Percentiles rank a stretch among this genome's conserved stretches.
Evolutionary conservation across 257 asterid genomes (phyloP).

Genomic region (Marsdenia floribunda): DNA sequence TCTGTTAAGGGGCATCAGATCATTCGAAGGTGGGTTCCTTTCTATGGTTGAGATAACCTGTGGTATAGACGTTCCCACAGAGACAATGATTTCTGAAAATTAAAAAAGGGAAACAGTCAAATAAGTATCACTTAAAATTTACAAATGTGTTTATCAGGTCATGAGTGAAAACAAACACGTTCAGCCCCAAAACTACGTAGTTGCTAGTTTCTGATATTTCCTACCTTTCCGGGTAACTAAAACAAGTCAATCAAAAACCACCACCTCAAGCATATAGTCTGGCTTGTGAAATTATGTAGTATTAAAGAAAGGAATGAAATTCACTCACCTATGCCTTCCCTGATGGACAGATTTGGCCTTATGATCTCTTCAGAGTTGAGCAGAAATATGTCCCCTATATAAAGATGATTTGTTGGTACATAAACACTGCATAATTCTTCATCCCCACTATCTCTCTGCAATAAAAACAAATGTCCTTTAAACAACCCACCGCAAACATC

Average conservation of each 20-base stretch:
- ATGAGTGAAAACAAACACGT: not conserved
- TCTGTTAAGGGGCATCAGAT: slow-evolving; percentile 43
- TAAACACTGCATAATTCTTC: slow-evolving; percentile 80
- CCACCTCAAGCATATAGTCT: not conserved
- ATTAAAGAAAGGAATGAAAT: slow-evolving; percentile 7
- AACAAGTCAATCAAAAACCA: too few species aligned
- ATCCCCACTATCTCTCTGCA: slow-evolving; percentile 72
- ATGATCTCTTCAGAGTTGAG: slow-evolving; percentile 72
- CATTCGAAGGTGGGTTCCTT: slow-evolving; percentile 27
- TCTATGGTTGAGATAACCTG: slow-evolving; percentile 64
- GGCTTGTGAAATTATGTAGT: not conserved
- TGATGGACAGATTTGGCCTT: slow-evolving; percentile 77
- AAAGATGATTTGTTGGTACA: slow-evolving; percentile 86
- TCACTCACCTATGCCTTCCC: slow-evolving; percentile 78
- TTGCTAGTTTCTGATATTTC: not conserved
- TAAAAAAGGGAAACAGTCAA: not conserved
- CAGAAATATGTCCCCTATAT: slow-evolving; percentile 78
- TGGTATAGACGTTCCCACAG: slow-evolving; percentile 94
- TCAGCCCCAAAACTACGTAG: not conserved
- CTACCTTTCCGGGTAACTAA: not conserved
- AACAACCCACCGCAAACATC: slow-evolving; percentile 8
- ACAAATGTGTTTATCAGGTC: not conserved
- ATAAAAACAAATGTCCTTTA: slow-evolving; percentile 19
- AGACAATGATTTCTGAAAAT: slow-evolving; percentile 73
- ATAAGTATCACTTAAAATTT: not conserved